Evolutionary conservation across 257 asterid genomes (phyloP), one percentile per base, ranked within the genome.

Genomic region (Rehmannia glutinosa): DNA sequence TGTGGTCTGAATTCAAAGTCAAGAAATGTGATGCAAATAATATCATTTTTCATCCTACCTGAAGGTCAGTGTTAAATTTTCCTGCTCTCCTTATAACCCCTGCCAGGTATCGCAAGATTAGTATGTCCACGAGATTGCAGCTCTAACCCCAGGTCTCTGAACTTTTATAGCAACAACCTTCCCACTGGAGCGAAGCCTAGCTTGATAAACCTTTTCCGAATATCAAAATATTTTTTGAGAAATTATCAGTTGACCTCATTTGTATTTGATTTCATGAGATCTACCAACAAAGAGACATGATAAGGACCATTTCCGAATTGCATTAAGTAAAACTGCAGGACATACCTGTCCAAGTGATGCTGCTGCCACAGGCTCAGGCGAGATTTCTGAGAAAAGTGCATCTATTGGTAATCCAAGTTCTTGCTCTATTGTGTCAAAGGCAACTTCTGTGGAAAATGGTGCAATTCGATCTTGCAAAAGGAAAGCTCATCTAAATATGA

Each of bases 141-240:
- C 95, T 83, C 83, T 86, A 78, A 93, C 98, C 52, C 98, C 98
- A 35, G 98, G 98, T 70, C 98, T 85, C 81, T 93, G 98, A 79
- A 93, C 98, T 75, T 93, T 93, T 62, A 93, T 78, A 49, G 98
- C 98, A 73, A 93, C 98, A 73, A 88, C 77, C 74, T 90, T 78
- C 64, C 95, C 88, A 54, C 72, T 86, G 62, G 83, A 49, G 13
- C 88, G 92, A 69, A 93, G 87, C 90, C 98, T 90, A 73, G 97
- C 98, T 90, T 90, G 87, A 80, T 93, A 93, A 52, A 93, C 98
- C 98, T 93, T 81, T 61, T 35, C 71, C 76, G 35, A 54, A 57
- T 66, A 71, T 72, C 67, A 78, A 49, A 35, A 35, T 43, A 12
- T 1, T 7, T 58, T 49, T 43, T n/a, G 27, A 9, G 50, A 39